Evolutionary conservation across 2,329 filamentous ascomycete genomes (phyloP).

Genomic region (Nannizziopsis barbatae): DNA sequence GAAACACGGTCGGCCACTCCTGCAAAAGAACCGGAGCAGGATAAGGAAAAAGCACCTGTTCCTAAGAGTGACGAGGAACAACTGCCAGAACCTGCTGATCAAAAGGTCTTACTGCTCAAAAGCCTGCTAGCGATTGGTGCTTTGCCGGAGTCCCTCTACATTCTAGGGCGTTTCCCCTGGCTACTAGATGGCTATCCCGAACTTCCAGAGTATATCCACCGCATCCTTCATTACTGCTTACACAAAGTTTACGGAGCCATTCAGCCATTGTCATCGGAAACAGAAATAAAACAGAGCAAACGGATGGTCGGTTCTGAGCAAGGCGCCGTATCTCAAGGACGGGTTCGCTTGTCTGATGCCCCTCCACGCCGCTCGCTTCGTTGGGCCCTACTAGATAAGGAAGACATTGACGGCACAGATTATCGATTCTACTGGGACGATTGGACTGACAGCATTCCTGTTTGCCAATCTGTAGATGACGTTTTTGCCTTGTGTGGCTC

Average conservation of each 20-base stretch:
- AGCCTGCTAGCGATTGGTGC: slow-evolving; percentile 84
- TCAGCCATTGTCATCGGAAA: slow-evolving; percentile 36
- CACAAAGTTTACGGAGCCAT: slow-evolving; percentile 57
- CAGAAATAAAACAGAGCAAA: slow-evolving; percentile 38
- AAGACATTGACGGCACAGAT: slow-evolving; percentile 60
- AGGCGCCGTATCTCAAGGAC: slow-evolving; percentile 56
- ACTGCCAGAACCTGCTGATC: slow-evolving; percentile 66
- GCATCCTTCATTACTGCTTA: slow-evolving; percentile 71
- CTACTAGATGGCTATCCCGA: slow-evolving; percentile 75
- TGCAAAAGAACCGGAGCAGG: slow-evolving; percentile 44
- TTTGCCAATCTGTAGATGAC: slow-evolving; percentile 84
- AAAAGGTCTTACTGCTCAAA: slow-evolving; percentile 75
- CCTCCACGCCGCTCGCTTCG: slow-evolving; percentile 57
- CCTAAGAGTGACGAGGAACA: slow-evolving; percentile 36
- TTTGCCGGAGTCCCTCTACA: slow-evolving; percentile 82
- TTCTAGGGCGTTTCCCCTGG: slow-evolving; percentile 88
- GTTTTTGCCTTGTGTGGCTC: slow-evolving; percentile 77
- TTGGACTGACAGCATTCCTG: slow-evolving; percentile 84
- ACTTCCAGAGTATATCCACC: slow-evolving; percentile 67
- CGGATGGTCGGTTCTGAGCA: slow-evolving; percentile 51
- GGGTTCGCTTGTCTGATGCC: slow-evolving; percentile 50
- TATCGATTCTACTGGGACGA: slow-evolving; percentile 97
- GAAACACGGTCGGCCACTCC: slow-evolving; percentile 42
- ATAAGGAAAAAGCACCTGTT: slow-evolving; percentile 29
- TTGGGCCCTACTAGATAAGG: slow-evolving; percentile 74